Percentiles rank a stretch among this genome's conserved stretches.
Evolutionary conservation across 305 asterid species (phyloP).

Genomic region (Fraxinus paxiana): DNA sequence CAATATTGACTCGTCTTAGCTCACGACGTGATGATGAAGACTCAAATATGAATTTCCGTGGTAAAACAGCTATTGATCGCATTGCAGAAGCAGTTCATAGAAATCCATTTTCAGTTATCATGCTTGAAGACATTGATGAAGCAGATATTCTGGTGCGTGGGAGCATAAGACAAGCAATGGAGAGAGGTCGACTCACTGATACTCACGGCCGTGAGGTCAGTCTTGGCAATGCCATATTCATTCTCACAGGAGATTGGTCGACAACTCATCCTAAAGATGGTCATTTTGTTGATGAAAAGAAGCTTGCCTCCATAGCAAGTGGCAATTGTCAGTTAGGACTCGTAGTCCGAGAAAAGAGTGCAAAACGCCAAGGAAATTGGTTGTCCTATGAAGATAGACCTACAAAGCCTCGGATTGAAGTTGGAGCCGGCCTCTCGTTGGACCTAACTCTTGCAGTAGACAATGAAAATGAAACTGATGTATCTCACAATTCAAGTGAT

Average conservation of each 20-base stretch:
- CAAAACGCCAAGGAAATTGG: constrained; percentile 62
- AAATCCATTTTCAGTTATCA: constrained; percentile 63
- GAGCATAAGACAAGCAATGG: constrained; percentile 65
- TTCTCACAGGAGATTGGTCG: constrained; percentile 87
- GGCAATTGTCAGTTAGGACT: constrained; percentile 66
- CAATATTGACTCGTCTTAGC: constrained; percentile 57
- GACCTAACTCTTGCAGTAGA: constrained; percentile 69
- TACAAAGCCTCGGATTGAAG: constrained; percentile 46
- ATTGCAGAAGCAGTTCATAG: constrained; percentile 76
- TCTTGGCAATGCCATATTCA: constrained; percentile 69
- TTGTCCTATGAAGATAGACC: constrained; percentile 39
- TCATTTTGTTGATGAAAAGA: constrained; percentile 39
- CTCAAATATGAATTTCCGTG: constrained; percentile 50
- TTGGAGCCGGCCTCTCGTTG: constrained; percentile 45
- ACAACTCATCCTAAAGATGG: constrained; percentile 34
- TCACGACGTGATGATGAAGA: constrained; percentile 50
- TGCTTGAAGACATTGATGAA: constrained; percentile 82
- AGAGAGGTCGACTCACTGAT: constrained; percentile 74
- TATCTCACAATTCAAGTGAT: constrained; percentile 65
- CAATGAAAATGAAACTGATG: constrained; percentile 51
- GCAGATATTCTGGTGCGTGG: constrained; percentile 69
- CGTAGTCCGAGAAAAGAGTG: constrained; percentile 48
- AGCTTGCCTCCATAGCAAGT: constrained; percentile 37
- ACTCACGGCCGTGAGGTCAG: constrained; percentile 88
- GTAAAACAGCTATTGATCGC: constrained; percentile 73